phyloP scores from a whole-genome alignment of 495 filamentous ascomycete genomes.

The Apiosordaria backusii region DNA sequence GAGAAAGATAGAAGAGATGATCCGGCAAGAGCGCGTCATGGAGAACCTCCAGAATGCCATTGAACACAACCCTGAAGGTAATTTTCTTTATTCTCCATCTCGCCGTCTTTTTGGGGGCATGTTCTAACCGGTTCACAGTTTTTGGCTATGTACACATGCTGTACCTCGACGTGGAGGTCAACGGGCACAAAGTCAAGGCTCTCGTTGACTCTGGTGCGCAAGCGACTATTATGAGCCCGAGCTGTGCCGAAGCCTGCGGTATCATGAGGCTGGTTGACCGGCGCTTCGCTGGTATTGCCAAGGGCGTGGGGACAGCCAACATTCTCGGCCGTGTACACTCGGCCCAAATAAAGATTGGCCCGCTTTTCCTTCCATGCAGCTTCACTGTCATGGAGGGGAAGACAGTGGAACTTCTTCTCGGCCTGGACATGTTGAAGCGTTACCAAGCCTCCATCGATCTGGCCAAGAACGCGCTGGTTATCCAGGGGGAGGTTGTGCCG shows the following conservation, averaged over 20 bases:
- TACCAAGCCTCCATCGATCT: constrained; percentile 93
- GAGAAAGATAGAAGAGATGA: constrained; percentile 92
- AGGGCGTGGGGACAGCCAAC: constrained; percentile 87
- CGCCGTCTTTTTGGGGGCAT: background rate
- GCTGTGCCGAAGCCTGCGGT: constrained; percentile 83
- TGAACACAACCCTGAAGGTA: constrained; percentile 96
- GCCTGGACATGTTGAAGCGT: constrained; percentile 92
- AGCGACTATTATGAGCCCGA: constrained; percentile 97
- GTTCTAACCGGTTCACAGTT: constrained; percentile 46
- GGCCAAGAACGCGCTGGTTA: constrained; percentile 69
- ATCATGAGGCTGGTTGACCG: constrained; percentile 97
- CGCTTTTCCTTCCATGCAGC: constrained; percentile 80
- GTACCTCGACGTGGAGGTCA: constrained; percentile 94
- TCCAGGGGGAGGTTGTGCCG: constrained; percentile 79
- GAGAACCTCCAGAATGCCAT: constrained; percentile 94
- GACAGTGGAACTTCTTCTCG: constrained; percentile 89
- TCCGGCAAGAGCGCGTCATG: constrained; percentile 85
- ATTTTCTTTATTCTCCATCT: background rate
- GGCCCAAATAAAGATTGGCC: constrained; percentile 89
- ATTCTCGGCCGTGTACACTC: constrained; percentile 94
- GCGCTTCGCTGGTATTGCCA: constrained; percentile 84
- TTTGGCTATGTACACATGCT: constrained; percentile 93
- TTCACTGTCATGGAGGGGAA: constrained; percentile 99
- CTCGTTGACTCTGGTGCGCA: constrained; percentile 98
- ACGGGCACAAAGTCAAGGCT: constrained; percentile 85